phyloP scores from a whole-genome alignment of 495 filamentous ascomycete species.

The Trichoderma orchidacearum region DNA sequence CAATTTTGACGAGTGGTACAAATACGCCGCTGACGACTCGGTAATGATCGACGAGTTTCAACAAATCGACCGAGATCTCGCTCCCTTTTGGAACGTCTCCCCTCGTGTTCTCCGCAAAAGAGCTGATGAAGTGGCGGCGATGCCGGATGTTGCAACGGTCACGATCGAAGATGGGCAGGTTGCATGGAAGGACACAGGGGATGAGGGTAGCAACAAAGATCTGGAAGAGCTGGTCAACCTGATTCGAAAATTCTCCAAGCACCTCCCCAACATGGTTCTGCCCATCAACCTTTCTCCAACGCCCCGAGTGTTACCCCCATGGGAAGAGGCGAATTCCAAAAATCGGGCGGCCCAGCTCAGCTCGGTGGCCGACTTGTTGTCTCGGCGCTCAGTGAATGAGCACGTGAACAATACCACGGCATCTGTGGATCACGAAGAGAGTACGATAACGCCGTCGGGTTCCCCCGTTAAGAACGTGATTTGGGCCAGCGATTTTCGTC shows the following conservation, averaged over 20 bases:
- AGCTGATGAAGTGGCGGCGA: slow-evolving; percentile 17
- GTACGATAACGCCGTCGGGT: too few relatives aligned
- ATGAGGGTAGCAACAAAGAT: slow-evolving; percentile 33
- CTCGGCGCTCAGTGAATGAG: neutral
- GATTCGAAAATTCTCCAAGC: slow-evolving; percentile 52
- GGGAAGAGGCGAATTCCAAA: slow-evolving; percentile 27
- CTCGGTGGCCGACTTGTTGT: neutral
- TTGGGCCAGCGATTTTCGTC: slow-evolving; percentile 35
- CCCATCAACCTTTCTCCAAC: slow-evolving; percentile 70
- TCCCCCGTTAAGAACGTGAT: neutral
- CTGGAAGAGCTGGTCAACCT: slow-evolving; percentile 50
- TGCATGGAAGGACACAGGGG: slow-evolving; percentile 25
- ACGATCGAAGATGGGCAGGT: slow-evolving; percentile 37
- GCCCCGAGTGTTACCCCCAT: slow-evolving; percentile 61
- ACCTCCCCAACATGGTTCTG: slow-evolving; percentile 69
- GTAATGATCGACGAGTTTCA: slow-evolving; percentile 64
- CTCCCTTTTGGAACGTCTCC: slow-evolving; percentile 58
- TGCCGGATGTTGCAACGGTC: slow-evolving; percentile 21
- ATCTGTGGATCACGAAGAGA: neutral
- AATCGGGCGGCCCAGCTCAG: neutral
- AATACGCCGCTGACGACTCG: slow-evolving; percentile 52
- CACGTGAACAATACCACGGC: neutral
- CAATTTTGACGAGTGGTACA: slow-evolving; percentile 60
- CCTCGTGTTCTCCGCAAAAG: slow-evolving; percentile 44
- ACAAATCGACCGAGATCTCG: slow-evolving; percentile 53